A percentile compares a stretch with the other conserved stretches of the same genome.
Conservation (phyloP, 495 filamentous ascomycete species). For the Hypoxylon trugodes region DNA sequence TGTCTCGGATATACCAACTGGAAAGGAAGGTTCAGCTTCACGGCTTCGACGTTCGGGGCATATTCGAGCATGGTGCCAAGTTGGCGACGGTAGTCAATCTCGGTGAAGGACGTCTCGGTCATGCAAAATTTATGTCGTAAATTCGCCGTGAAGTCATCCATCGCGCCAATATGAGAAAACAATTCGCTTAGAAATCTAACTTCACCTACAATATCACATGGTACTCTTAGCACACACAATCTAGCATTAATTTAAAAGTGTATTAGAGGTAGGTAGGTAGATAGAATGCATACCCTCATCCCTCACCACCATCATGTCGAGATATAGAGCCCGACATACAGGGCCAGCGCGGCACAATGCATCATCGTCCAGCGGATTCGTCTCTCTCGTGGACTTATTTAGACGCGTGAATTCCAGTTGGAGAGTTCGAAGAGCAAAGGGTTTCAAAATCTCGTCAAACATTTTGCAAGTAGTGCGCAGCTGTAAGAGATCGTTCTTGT, state of each 20-base stretch:
- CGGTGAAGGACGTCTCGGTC: conserved; percentile 39
- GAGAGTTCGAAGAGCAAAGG: conserved; percentile 31
- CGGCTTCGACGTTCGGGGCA: conserved; percentile 20
- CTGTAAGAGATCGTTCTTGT: conserved; percentile 33
- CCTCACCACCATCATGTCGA: conserved; percentile 44
- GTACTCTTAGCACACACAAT: conserved; percentile 7
- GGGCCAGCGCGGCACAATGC: conserved; percentile 33
- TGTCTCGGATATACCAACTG: conserved; percentile 25
- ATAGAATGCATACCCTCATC: conserved; percentile 44
- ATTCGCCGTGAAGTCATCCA: conserved; percentile 21
- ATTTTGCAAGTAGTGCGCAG: conserved; percentile 39
- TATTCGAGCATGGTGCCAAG: conserved; percentile 34
- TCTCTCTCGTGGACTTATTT: conserved; percentile 11
- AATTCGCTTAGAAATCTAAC: conserved; percentile 21
- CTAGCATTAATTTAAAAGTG: not conserved
- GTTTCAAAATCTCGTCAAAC: conserved; percentile 40
- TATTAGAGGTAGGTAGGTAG: too few species aligned
- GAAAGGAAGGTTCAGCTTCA: conserved; percentile 38
- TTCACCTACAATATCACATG: conserved; percentile 16
- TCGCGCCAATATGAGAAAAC: conserved; percentile 22
- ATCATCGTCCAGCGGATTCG: conserved; percentile 15
- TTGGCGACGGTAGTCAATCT: conserved; percentile 33
- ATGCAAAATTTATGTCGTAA: conserved; percentile 34
- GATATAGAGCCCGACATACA: conserved; percentile 31
- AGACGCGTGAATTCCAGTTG: conserved; percentile 43